phyloP scores from a whole-genome alignment of 1,139 yeast genomes.

The Suhomyces anneliseae region DNA sequence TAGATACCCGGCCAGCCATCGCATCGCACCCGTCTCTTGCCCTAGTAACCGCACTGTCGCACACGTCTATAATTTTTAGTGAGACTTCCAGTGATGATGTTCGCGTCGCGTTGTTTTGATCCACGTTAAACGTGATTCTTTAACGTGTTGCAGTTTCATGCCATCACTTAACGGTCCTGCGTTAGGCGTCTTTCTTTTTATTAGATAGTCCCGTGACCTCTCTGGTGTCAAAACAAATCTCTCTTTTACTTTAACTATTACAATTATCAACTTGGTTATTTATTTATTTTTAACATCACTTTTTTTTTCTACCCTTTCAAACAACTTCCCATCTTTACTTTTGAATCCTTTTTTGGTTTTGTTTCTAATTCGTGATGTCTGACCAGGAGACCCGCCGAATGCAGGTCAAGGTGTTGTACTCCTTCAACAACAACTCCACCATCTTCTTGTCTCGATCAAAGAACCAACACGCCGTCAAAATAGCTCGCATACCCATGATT shows the following conservation, averaged over 20 bases:
- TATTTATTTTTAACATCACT: background rate
- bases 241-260: background rate
- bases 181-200: background rate
- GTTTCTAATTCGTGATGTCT: slow-evolving; percentile 9
- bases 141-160: slow-evolving; percentile 7
- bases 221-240: slow-evolving; percentile 7
- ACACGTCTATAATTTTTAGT: background rate
- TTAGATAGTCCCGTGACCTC: slow-evolving; percentile 7
- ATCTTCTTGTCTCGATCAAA: slow-evolving; percentile 60
- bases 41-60: background rate
- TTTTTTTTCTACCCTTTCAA: background rate
- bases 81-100: background rate
- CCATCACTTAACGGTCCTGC: background rate
- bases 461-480: slow-evolving; percentile 44
- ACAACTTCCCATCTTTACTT: background rate
- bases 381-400: slow-evolving; percentile 36
- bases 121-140: slow-evolving; percentile 2
- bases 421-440: slow-evolving; percentile 56
- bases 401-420: slow-evolving; percentile 60
- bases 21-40: slow-evolving; percentile 1
- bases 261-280: background rate
- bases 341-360: background rate
- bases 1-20: background rate
- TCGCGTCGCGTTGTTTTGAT: slow-evolving; percentile 17
- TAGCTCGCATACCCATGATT: slow-evolving; percentile 44